Evolutionary conservation across 805 yeast genomes (phyloP), one percentile per base, ranked within the genome.

Genomic region (Candida xyloterini): DNA sequence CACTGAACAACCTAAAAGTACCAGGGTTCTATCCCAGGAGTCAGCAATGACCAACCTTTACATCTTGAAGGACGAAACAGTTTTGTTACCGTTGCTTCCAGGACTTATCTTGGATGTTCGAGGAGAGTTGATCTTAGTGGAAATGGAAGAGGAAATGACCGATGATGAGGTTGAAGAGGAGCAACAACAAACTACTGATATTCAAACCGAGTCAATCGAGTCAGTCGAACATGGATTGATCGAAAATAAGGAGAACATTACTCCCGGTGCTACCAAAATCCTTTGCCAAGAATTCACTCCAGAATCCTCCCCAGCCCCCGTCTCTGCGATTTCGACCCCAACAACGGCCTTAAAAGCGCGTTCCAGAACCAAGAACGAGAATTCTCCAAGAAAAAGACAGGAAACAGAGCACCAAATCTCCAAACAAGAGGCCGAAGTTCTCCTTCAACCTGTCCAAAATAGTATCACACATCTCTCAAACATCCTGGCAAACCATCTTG

Each of bases 401-500:
- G 39, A 27, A 13, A 26, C 34, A 13, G 27, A 30, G 25, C 33
- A 44, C 38, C 21, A 24, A 30, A 32, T 27, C 18, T 28, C 45
- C 14, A 43, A 34, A 30, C 49, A 54, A 42, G 62, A 63, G 32
- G 41, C 64, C 7, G 56, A 59, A 2, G 43, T 50, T 13, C 43
- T 65, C 11, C 43, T 69, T 7, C 35, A 53, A 2, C 57, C 57
- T 3, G 60, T 76, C 14, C 53, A 66, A 4, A 72, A 16, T 7
- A 30, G 74, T 30, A 54, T 76, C 30, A 65, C 62, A 3, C 80
- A 78, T 33, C 67, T 87, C 33, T 73, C 73, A 37, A 81, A 83
- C 57, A 73, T 87, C 9, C 66, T 89, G 34, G 73, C 79, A 32
- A 93, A 93, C 57, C 93, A 87, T 60, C 69, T 91, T 43, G 97